Conservation (phyloP, 192 early-diverging fungal genomes). For the Coemansia sp. region DNA sequence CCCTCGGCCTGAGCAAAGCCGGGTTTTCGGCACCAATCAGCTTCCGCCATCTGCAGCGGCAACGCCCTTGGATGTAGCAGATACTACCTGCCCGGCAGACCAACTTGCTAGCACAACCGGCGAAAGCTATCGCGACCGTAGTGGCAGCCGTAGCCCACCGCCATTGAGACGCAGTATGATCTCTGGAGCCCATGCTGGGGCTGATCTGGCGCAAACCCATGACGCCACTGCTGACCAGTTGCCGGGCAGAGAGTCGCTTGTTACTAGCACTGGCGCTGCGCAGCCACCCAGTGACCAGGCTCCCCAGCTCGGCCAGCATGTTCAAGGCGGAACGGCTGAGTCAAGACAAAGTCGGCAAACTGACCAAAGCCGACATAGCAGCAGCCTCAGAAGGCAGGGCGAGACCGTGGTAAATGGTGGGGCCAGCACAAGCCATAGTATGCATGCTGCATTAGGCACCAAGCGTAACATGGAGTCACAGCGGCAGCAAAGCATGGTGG, state of each 20-base stretch:
- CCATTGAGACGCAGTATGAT: background rate
- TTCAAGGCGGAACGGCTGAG: background rate
- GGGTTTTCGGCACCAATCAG: background rate
- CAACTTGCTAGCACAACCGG: background rate
- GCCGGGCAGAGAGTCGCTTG: background rate
- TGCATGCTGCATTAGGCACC: slow-evolving; percentile 22
- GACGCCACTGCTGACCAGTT: background rate
- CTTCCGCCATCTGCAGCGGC: background rate
- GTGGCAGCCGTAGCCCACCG: background rate
- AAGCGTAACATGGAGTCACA: slow-evolving; percentile 54
- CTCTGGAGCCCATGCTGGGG: background rate
- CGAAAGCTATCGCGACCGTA: background rate
- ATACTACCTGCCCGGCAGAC: background rate
- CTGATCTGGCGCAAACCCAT: background rate
- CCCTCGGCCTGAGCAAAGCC: slow-evolving; percentile 9
- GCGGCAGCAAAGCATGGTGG: slow-evolving; percentile 51
- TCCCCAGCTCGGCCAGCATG: background rate
- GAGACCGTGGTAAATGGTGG: background rate
- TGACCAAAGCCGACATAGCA: background rate
- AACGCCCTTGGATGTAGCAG: background rate
- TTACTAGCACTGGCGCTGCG: background rate
- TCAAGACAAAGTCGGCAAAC: background rate
- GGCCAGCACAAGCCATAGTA: background rate
- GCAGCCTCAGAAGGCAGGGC: background rate
- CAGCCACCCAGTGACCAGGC: background rate